Base-by-base conservation (phyloP, 352 stramenopile genomes). In the Globisporangium cystogenes region DNA sequence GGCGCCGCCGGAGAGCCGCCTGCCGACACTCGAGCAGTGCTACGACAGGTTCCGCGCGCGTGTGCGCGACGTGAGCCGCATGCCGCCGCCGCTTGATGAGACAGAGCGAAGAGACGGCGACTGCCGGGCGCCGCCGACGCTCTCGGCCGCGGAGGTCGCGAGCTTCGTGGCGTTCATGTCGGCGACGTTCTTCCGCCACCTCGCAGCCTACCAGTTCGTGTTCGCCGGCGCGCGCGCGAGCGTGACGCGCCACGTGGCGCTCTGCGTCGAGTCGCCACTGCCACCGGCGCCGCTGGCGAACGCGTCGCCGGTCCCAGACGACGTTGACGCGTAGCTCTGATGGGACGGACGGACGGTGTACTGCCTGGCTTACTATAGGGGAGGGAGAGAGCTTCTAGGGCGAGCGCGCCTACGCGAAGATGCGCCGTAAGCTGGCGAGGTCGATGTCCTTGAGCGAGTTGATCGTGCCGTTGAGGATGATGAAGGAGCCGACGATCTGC, bases 401-500 rank as follows among this genome's bases (percentile, higher is more conserved):
- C 20, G 6, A 35, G 29, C 24, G 12, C 20, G 26, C 26, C 40
- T 37, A 46, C 41, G 44, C 43, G 29, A 90, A 65, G 48, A 81
- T 59, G 11, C 65, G 64, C 52, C 67, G 73, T 35, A 89, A 57
- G 42, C 67, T 79, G 26, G 71, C 59, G 18, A 88, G 46, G 60
- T 91, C 73, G 35, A 93, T 60, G 48, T 89, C 83, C 65, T 91
- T 90, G 53, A 94, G 72, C 45, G 83, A 90, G 68, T 96, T 95
- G 66, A 96, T 96, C 33, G 87, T 95, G 53, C 87, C 86, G 72
- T 97, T 97, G 61, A 97, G 82, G 59, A 97, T 97, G 59, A 96
- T 93, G 57, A 97, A 97, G 50, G 87, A 96, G 39, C 89, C 89
- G 41, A 94, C 87, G 55, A 97, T 97, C 75, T 97, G 87, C 60